Evolutionary conservation across 257 asterid species (phyloP), one percentile per base, ranked within the genome.

Genomic region (Jasminum sambac): DNA sequence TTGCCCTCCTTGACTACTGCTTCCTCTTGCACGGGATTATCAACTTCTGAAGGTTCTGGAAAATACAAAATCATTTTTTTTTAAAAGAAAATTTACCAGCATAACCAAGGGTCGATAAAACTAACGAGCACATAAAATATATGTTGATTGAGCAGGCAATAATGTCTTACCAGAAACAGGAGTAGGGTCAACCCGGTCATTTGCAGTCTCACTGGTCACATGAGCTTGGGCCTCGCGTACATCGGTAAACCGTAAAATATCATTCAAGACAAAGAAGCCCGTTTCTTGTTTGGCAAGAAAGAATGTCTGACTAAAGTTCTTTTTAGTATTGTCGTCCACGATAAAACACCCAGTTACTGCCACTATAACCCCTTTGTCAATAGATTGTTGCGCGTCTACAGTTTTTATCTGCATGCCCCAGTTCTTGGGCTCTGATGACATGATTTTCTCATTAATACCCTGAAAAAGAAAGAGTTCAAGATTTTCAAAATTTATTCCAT

Each of bases 261-360:
- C 96, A 42, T 92, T 92, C 81, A 76, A 64, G 12, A 92, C 89
- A 63, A 34, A 89, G 72, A 39, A 89, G 11, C 89, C 88, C 0
- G 7, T 85, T 17, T 75, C 83, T 48, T 88, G 89, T 72, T 75
- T 78, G 12, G 91, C 91, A 55, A 92, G 77, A 24, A 90, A 81
- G 71, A 90, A 92, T 1, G 89, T 83, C 36, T 92, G 98, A 42
- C 17, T 24, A 41, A 88, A 85, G 24, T 66, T 67, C 73, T 19
- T 83, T 66, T 64, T 79, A 21, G 63, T 68, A 6, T 70, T 26
- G 36, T 84, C 85, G 17, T 71, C 67, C 40, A 71, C 42, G 1
- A 64, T 72, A 26, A 81, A 74, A 58, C 66, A 70, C 48, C 95
- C 96, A 5, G 73, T 74, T 16, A 88, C 89, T 0, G 66, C 73